Conservation (phyloP, 345 rosid genomes). For the Eucalyptus regnans region DNA sequence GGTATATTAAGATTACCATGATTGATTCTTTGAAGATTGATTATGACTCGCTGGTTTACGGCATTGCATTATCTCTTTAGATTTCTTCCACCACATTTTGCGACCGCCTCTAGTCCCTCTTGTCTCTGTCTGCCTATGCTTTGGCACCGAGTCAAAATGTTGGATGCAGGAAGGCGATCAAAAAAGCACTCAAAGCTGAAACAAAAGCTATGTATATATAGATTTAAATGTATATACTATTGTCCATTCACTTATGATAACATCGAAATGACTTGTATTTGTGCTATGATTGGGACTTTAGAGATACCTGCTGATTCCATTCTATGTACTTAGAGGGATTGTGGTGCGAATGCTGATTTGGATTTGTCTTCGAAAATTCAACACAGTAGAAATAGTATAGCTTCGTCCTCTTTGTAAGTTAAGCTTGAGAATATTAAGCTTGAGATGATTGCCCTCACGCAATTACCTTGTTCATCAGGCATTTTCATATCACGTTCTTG, state of each 20-base stretch:
- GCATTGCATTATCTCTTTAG: not conserved
- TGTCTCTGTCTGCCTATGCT: not conserved
- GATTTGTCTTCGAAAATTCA: not conserved
- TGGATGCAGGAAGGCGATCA: not conserved
- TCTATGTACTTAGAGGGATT: not conserved
- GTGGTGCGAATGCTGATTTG: not conserved
- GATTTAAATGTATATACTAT: not conserved
- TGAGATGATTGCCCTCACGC: not conserved
- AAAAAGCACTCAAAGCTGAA: not conserved
- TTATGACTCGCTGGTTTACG: not conserved
- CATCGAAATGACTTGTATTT: fast-evolving
- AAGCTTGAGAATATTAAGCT: not conserved
- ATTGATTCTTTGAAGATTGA: not conserved
- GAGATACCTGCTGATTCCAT: not conserved
- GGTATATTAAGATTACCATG: not conserved
- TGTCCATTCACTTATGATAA: not conserved
- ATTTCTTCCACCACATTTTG: not conserved
- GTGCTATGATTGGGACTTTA: not conserved
- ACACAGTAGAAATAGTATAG: not conserved
- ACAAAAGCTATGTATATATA: not conserved
- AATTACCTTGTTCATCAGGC: not conserved
- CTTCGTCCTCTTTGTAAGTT: not conserved
- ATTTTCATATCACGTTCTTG: not conserved
- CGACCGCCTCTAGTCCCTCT: not conserved
- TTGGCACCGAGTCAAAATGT: not conserved